Conservation (phyloP, 108 stramenopile genomes). For the Phaeodactylum tricornutum region DNA sequence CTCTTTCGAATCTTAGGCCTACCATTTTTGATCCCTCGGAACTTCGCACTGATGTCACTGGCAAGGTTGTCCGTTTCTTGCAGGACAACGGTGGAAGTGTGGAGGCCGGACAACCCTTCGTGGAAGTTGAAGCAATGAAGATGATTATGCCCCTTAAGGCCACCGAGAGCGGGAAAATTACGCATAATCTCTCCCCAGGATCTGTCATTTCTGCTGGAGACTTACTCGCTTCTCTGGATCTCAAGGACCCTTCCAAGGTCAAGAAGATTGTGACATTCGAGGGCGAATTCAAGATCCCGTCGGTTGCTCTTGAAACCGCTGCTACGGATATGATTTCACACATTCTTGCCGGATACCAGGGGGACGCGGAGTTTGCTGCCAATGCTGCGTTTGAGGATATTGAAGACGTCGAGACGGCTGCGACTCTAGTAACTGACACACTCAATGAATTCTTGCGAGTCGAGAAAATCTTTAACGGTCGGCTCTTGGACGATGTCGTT, state of each 20-base stretch:
- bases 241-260: constrained; percentile 92
- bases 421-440: constrained; percentile 40
- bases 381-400: constrained; percentile 36
- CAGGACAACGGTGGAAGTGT: constrained; percentile 89
- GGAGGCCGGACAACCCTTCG: constrained; percentile 81
- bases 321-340: constrained; percentile 30
- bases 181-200: constrained; percentile 85
- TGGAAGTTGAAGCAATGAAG: constrained; percentile 95
- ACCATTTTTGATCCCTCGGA: constrained; percentile 96
- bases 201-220: constrained; percentile 94
- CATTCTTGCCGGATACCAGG: constrained; percentile 65
- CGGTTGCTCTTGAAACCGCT: constrained; percentile 23
- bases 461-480: constrained; percentile 74
- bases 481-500: constrained; percentile 80
- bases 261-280: constrained; percentile 87
- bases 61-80: constrained; percentile 97
- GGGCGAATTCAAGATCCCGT: constrained; percentile 61
- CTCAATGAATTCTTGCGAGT: constrained; percentile 82
- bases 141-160: constrained; percentile 96
- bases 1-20: constrained; percentile 40
- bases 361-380: constrained; percentile 48
- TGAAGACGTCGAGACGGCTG: constrained; percentile 37
- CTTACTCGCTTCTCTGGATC: constrained; percentile 85
- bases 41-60: constrained; percentile 93
- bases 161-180: constrained; percentile 90